These are phyloP conservation scores for Globisporangium cylindrosporum DNA, from an alignment of 352 stramenopile species.

Conservation along the genomic window DNA sequence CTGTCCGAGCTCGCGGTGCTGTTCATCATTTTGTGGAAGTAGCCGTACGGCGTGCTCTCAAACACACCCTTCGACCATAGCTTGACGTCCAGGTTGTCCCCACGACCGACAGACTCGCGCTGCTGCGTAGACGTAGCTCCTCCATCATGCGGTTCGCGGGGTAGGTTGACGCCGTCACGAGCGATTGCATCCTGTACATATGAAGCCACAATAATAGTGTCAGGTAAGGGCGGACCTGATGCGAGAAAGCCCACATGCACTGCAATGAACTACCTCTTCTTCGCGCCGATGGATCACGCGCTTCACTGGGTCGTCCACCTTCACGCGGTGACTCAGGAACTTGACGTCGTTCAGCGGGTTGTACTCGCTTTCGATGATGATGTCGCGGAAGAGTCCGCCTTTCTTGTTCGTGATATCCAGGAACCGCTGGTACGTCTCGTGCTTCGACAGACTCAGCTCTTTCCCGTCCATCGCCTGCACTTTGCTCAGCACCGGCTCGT, in stretches of 20 bases:
- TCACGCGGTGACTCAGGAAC: conserved; percentile 41
- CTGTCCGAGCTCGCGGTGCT: conserved; percentile 38
- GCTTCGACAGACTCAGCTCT: conserved; percentile 40
- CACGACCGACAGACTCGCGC: conserved; percentile 28
- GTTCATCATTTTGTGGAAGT: conserved; percentile 85
- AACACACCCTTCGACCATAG: conserved; percentile 71
- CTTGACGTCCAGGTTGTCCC: conserved; percentile 74
- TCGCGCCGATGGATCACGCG: conserved; percentile 58
- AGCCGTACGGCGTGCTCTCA: conserved; percentile 79
- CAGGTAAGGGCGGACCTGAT: neutral
- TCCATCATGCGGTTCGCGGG: conserved; percentile 17
- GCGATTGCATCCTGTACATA: conserved; percentile 45
- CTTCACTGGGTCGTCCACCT: conserved; percentile 66
- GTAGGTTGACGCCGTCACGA: conserved; percentile 36
- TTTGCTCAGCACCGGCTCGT: conserved; percentile 54
- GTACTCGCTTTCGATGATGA: conserved; percentile 86
- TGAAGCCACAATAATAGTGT: neutral
- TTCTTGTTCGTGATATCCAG: conserved; percentile 84
- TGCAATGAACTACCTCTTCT: conserved; percentile 36
- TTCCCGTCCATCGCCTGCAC: conserved; percentile 51
- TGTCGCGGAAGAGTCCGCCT: conserved; percentile 73
- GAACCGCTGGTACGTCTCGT: conserved; percentile 71
- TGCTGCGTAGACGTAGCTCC: neutral
- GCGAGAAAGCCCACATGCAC: neutral
- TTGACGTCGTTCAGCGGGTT: conserved; percentile 70